Base-by-base conservation (phyloP, 73 alveolate genomes). In the Uronychia setigera region DNA sequence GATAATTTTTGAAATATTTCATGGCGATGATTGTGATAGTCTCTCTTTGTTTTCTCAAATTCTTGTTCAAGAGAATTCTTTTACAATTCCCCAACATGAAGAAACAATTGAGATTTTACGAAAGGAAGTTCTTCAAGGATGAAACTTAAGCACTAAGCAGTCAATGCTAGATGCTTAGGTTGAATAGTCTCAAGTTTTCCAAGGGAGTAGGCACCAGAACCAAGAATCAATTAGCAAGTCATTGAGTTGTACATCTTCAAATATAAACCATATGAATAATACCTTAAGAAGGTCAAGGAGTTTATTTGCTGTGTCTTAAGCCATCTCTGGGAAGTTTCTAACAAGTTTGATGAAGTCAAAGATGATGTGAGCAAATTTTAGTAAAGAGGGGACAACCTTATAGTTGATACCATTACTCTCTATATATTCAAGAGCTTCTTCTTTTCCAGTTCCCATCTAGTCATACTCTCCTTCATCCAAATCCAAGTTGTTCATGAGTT, bases 81-180 rank as follows among this genome's bases (percentile, higher is more conserved):
- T 34, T 75, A 74, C 1, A 27, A 74, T 31, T 83, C 90, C 35
- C 34, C 76, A 11, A 83, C 28, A 33, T 83, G 74, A 26, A 83
- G 26, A 0, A 26, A 26, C 1, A 83, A 78, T 83, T 75, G 46
- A 26, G 83, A 31, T 83, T 83, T 31, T n/a, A 83, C 75, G 46
- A 11, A 83, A 1, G 90, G 90, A 1, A 83, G 74, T 35, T 83
- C 90, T 34, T 83, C 90, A 1, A 75, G 32, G n/a, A 83, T 34
- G 35, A 83, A 83, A 76, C 90, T 60, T 0, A 83, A 5, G 84
- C 90, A 83, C 28, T 83, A 34, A n/a, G 84, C 83, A 74, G 90
- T 74, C 27, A 83, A 34, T 26, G 83, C 84, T 74, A 46, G 58
- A 83, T 83, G 90, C 79, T 83, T 83, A 60, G 90, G 84, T 29